Conservation (phyloP, 257 asterid species). For the Knoxia roxburghii region DNA sequence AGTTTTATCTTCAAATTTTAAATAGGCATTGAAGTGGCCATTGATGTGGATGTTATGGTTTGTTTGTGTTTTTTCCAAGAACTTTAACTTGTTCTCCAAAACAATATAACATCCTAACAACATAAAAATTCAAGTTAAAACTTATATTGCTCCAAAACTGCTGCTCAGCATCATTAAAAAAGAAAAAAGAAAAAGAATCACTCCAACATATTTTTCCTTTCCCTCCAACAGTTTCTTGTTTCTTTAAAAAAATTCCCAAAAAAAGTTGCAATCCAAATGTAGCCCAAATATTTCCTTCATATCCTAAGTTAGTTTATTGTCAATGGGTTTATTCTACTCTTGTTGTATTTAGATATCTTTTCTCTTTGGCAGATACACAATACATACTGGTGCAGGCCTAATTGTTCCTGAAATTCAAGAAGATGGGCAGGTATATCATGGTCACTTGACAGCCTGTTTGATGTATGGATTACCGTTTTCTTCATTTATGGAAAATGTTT, state of each 20-base stretch:
- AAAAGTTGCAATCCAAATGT: no score
- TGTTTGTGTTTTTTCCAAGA: no score
- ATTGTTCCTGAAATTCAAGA: constrained; percentile 89
- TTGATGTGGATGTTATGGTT: no score
- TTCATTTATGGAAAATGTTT: not conserved
- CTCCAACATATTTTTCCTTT: no score
- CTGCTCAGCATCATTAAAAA: no score
- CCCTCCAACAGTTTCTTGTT: no score
- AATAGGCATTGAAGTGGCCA: not conserved
- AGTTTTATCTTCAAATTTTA: not conserved
- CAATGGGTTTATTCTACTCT: not conserved
- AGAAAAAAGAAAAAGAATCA: no score
- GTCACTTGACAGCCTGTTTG: not conserved
- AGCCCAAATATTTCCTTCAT: not conserved
- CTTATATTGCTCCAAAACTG: no score
- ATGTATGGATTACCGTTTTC: not conserved
- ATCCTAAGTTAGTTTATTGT: not conserved
- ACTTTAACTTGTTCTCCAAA: no score
- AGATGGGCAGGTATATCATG: constrained; percentile 64
- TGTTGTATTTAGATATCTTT: not conserved
- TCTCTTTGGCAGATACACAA: constrained; percentile 54
- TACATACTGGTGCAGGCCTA: constrained; percentile 89
- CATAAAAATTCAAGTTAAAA: no score
- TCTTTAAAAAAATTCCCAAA: no score
- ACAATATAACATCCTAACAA: no score